These are phyloP conservation scores for Vaccinium macrocarpon DNA, from an alignment of 148 eudicot genomes.

Conservation along the genomic window DNA sequence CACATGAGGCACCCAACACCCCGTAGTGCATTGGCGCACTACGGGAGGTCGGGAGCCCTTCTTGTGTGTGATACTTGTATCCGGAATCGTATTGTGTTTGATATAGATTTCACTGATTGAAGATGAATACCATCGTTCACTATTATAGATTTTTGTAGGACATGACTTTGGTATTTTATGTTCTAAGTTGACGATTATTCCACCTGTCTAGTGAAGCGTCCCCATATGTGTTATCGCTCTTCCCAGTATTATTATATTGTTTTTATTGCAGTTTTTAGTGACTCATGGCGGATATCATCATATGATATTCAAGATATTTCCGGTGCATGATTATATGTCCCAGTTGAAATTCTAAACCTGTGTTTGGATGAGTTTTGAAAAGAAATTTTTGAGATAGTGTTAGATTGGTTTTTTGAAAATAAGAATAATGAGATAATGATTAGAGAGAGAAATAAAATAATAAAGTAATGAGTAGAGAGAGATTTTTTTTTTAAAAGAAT, in stretches of 20 bases:
- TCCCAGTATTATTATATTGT: not conserved
- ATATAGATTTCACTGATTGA: not conserved
- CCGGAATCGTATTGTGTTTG: not conserved
- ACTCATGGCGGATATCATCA: not conserved
- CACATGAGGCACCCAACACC: too few relatives aligned
- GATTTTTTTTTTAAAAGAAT: too few relatives aligned
- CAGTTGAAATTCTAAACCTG: not conserved
- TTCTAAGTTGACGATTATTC: not conserved
- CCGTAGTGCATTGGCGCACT: too few relatives aligned
- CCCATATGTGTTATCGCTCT: not conserved
- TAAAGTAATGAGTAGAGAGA: too few relatives aligned
- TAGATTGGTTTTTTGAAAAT: too few relatives aligned
- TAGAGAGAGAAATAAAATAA: too few relatives aligned
- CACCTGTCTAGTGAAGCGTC: not conserved
- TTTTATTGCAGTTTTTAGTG: not conserved
- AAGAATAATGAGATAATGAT: too few relatives aligned
- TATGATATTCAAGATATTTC: not conserved
- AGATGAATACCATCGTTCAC: not conserved
- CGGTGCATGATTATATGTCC: not conserved
- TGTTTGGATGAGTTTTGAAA: too few relatives aligned
- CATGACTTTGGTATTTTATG: not conserved
- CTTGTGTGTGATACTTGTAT: not conserved
- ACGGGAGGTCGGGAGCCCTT: too few relatives aligned
- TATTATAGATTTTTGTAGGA: not conserved
- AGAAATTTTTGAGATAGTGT: too few relatives aligned